These are phyloP conservation scores for Turritis glabra DNA, from an alignment of 345 rosid species.

Conservation along the genomic window DNA sequence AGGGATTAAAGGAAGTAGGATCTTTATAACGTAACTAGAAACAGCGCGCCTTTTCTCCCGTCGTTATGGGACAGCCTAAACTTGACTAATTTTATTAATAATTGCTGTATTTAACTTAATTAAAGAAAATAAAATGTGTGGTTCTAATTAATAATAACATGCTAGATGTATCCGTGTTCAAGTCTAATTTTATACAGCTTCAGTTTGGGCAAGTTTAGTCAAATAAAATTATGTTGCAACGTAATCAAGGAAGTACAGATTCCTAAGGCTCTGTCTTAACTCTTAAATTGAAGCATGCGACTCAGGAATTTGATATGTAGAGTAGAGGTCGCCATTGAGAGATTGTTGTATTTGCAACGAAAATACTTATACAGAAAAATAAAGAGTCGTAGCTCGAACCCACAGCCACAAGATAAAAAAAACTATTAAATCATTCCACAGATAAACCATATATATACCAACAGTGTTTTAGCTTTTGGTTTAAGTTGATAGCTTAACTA, in stretches of 20 bases:
- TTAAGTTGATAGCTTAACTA: no score
- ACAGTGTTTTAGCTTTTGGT: no score
- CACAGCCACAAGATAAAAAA: no score
- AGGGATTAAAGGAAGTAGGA: neutral
- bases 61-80: constrained; percentile 25
- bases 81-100: constrained; percentile 9
- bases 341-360: neutral
- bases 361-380: no score
- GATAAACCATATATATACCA: no score
- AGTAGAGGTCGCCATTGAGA: neutral
- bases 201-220: neutral
- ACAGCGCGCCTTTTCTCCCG: constrained; percentile 14
- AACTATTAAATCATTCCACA: no score
- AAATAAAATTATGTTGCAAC: neutral
- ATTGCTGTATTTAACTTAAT: neutral
- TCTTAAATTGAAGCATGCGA: neutral
- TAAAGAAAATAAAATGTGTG: neutral
- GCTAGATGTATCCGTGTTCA: neutral
- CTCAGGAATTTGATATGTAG: no score
- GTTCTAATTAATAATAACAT: neutral
- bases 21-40: constrained; percentile 8
- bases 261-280: neutral
- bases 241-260: neutral
- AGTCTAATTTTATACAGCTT: neutral
- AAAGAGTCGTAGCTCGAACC: no score